Evolutionary conservation across 768 basidiomycete genomes (phyloP).

Genomic region (Amanita pallidorosea): DNA sequence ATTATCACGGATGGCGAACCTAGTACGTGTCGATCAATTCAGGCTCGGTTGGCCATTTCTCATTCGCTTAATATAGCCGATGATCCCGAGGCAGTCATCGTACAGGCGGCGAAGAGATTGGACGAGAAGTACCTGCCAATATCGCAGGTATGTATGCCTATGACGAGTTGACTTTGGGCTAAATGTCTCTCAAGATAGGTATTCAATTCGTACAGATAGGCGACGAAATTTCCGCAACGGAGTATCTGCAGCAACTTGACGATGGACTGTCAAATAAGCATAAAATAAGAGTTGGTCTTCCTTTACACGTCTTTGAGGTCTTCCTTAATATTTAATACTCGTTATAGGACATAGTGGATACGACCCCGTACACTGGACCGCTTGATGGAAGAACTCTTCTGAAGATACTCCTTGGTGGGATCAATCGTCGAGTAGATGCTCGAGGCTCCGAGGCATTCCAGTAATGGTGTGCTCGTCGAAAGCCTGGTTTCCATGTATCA

Average conservation of each 20-base stretch:
- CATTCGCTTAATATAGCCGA: slow-evolving; percentile 27
- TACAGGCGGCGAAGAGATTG: slow-evolving; percentile 34
- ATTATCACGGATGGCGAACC: slow-evolving; percentile 57
- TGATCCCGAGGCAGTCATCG: slow-evolving; percentile 38
- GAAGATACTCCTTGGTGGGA: slow-evolving; percentile 58
- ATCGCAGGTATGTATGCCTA: slow-evolving; percentile 30
- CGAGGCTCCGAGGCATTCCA: background rate
- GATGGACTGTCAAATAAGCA: slow-evolving; percentile 34
- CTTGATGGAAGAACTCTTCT: slow-evolving; percentile 38
- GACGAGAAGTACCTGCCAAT: slow-evolving; percentile 41
- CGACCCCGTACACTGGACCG: slow-evolving; percentile 38
- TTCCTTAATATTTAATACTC: background rate
- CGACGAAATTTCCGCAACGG: slow-evolving; percentile 23
- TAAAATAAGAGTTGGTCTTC: slow-evolving; percentile 27
- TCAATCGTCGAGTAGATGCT: slow-evolving; percentile 34
- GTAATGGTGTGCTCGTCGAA: background rate
- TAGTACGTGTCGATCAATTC: slow-evolving; percentile 24
- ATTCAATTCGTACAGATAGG: slow-evolving; percentile 72
- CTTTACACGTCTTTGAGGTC: too few relatives aligned
- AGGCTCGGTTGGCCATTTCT: background rate
- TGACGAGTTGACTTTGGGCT: background rate
- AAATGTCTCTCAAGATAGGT: slow-evolving; percentile 33
- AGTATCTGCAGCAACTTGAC: slow-evolving; percentile 44
- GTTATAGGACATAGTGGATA: slow-evolving; percentile 59
- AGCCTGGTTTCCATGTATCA: background rate